A percentile compares a stretch with the other conserved stretches of the same genome.
phyloP scores from a whole-genome alignment of 2,329 filamentous ascomycete species.

The Byssothecium circinans region DNA sequence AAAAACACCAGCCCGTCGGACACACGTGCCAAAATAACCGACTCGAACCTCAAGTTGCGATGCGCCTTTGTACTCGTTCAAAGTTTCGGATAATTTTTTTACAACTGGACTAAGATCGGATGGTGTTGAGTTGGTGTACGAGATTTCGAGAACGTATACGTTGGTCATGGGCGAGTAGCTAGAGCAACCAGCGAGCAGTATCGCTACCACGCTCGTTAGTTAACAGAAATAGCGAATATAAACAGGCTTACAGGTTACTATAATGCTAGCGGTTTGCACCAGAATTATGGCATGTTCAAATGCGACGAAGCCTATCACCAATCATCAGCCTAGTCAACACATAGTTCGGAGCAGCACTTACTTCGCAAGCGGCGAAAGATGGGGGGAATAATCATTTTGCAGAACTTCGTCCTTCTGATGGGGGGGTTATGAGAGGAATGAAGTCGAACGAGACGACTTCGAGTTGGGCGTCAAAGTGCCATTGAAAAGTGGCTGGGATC shows the following conservation, averaged over 20 bases:
- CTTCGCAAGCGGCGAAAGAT: neutral
- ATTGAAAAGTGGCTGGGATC: no score
- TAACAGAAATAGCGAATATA: neutral
- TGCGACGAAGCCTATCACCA: constrained; percentile 52
- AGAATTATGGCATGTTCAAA: constrained; percentile 87
- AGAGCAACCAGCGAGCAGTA: constrained; percentile 87
- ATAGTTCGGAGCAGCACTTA: neutral
- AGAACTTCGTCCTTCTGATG: no score
- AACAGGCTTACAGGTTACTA: constrained; percentile 74
- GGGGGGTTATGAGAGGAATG: no score
- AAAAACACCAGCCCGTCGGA: constrained; percentile 80
- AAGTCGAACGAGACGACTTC: no score
- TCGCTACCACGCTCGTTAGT: constrained; percentile 57
- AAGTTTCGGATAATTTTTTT: constrained; percentile 76
- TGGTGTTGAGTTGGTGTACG: constrained; percentile 81
- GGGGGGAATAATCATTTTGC: no score
- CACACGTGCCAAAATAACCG: constrained; percentile 93
- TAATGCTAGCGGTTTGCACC: constrained; percentile 82
- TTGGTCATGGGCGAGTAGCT: constrained; percentile 86
- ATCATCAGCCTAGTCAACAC: neutral
- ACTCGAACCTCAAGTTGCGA: constrained; percentile 83
- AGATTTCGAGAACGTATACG: constrained; percentile 91
- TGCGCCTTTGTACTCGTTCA: constrained; percentile 78
- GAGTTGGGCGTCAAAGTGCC: no score
- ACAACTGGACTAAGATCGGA: constrained; percentile 79